Percentiles rank a stretch among this genome's conserved stretches.
phyloP scores from a whole-genome alignment of 2,329 filamentous ascomycete genomes.

The Nannizziopsis arthrosporioides region DNA sequence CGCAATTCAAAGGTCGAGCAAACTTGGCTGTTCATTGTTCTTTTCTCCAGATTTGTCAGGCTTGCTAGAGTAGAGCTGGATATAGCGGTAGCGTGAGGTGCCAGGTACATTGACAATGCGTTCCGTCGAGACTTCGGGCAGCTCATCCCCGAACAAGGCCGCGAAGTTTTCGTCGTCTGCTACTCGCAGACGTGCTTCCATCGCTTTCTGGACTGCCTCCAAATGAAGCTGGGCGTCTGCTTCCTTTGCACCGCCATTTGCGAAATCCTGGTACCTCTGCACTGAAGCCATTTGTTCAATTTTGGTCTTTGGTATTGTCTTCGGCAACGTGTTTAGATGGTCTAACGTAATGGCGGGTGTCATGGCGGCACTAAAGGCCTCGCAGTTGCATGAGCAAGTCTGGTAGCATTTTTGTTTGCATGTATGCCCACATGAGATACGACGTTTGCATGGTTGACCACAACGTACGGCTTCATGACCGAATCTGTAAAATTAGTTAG shows the following conservation, averaged over 20 bases:
- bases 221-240: constrained; percentile 19
- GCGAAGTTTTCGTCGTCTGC: constrained; percentile 15
- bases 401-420: constrained; percentile 27
- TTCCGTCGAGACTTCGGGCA: not conserved
- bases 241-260: constrained; percentile 23
- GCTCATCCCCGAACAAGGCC: constrained; percentile 15
- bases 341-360: not conserved
- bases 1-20: constrained; percentile 10
- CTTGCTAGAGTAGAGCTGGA: constrained; percentile 9
- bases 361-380: not conserved
- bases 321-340: not conserved
- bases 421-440: constrained; percentile 30
- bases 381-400: constrained; percentile 25
- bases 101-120: not conserved
- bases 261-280: constrained; percentile 22
- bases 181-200: constrained; percentile 13
- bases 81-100: constrained; percentile 5
- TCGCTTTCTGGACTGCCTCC: constrained; percentile 11
- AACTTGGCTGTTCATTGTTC: constrained; percentile 3
- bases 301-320: not conserved
- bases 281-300: constrained; percentile 12
- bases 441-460: constrained; percentile 23
- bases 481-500: constrained; percentile 22
- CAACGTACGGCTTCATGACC: constrained; percentile 30
- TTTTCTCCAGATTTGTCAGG: not conserved